These are phyloP conservation scores for Mortierella sp. DNA, from an alignment of 371 early-diverging fungal genomes.

Conservation along the genomic window DNA sequence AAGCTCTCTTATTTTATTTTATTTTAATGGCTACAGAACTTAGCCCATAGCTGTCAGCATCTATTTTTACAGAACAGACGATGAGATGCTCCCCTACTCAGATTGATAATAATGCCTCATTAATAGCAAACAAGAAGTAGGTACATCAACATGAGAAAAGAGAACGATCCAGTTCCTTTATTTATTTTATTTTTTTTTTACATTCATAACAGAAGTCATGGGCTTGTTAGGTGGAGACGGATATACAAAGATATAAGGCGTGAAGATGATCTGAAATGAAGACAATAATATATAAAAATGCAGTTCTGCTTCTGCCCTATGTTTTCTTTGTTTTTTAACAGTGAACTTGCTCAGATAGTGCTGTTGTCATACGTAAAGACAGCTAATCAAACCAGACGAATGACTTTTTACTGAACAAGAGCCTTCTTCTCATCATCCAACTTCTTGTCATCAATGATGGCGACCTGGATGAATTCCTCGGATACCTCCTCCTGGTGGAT, in stretches of 20 bases:
- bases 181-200: not conserved
- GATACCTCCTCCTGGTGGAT: constrained; percentile 36
- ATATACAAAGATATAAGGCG: constrained; percentile 5
- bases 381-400: not conserved
- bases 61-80: too few species aligned
- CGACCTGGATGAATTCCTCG: constrained; percentile 46
- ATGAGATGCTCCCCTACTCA: too few species aligned
- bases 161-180: not conserved
- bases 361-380: not conserved
- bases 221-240: not conserved
- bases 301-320: not conserved
- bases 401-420: constrained; percentile 6
- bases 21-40: too few species aligned
- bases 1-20: not conserved
- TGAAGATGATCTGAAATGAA: not conserved
- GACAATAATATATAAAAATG: constrained; percentile 5
- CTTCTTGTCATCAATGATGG: constrained; percentile 47
- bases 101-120: too few species aligned
- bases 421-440: constrained; percentile 43
- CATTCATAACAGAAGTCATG: constrained; percentile 1
- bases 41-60: too few species aligned
- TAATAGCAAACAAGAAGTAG: too few species aligned
- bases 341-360: not conserved
- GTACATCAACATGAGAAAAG: not conserved
- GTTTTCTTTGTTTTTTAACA: too few species aligned